phyloP scores from a whole-genome alignment of 768 basidiomycete genomes.

The Mycena metata region DNA sequence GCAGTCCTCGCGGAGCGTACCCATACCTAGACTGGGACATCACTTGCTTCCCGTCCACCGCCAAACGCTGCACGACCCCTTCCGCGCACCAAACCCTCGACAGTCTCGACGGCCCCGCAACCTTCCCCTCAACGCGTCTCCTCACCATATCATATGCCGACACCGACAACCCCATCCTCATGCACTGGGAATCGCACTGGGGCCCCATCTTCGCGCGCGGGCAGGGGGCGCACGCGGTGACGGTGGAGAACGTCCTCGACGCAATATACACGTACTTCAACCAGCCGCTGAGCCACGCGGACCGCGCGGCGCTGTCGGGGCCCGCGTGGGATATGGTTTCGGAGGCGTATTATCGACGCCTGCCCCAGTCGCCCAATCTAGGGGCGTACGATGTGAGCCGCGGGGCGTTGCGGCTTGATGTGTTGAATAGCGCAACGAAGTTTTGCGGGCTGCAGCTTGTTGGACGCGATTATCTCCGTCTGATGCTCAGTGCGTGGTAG shows the following conservation, averaged over 20 bases:
- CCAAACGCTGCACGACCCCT: background rate
- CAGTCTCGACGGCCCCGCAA: slow-evolving; percentile 9
- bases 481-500: slow-evolving; percentile 10
- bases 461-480: background rate
- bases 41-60: slow-evolving; percentile 23
- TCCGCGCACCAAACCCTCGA: background rate
- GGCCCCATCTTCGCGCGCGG: slow-evolving; percentile 23
- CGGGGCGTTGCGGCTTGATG: too few relatives aligned
- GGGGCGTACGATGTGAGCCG: too few relatives aligned
- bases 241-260: slow-evolving; percentile 48
- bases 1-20: slow-evolving; percentile 2
- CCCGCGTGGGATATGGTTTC: slow-evolving; percentile 8
- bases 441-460: slow-evolving; percentile 16
- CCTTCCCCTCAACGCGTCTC: slow-evolving; percentile 7
- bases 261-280: slow-evolving; percentile 54
- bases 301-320: slow-evolving; percentile 2
- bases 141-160: slow-evolving; percentile 23
- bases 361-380: too few relatives aligned
- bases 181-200: slow-evolving; percentile 6
- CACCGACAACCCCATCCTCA: slow-evolving; percentile 2
- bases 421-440: slow-evolving; percentile 11
- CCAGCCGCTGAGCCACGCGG: slow-evolving; percentile 40
- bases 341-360: too few relatives aligned
- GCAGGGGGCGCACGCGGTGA: slow-evolving; percentile 34
- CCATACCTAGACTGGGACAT: slow-evolving; percentile 28